phyloP scores from a whole-genome alignment of 169 alveolate species.

The Cystoisospora suis region DNA sequence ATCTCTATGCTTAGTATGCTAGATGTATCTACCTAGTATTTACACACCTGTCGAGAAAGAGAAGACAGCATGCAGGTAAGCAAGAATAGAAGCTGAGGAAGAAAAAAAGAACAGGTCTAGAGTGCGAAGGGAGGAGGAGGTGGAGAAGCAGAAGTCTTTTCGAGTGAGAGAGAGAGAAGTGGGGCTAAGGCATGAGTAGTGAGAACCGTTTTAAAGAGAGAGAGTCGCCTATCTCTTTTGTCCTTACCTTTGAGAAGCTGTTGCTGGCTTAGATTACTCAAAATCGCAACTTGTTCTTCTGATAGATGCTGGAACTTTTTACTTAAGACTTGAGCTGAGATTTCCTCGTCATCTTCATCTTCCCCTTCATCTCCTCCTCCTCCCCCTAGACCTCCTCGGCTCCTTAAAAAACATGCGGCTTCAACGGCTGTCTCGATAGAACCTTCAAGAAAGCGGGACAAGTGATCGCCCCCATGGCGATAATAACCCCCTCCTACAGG shows the following conservation, averaged over 20 bases:
- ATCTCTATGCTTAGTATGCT: no score
- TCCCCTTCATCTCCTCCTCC: not conserved
- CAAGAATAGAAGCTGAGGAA: no score
- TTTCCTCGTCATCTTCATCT: not conserved
- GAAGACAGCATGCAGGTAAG: no score
- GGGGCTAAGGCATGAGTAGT: no score
- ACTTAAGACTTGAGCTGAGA: not conserved
- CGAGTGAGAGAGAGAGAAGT: no score
- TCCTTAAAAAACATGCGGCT: not conserved
- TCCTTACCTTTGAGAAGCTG: constrained; percentile 17
- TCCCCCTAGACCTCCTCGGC: not conserved
- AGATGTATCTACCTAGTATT: no score
- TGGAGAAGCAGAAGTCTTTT: no score
- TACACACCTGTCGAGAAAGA: no score
- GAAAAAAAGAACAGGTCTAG: no score
- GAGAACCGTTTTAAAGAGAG: no score
- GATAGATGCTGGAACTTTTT: not conserved
- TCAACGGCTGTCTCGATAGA: constrained; percentile 4
- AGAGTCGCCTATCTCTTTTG: no score
- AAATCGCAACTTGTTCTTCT: constrained; percentile 16
- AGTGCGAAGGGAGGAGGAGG: no score
- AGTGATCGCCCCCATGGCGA: not conserved
- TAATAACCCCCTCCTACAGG: not conserved
- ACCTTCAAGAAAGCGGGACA: constrained; percentile 14
- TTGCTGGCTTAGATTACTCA: not conserved